Percentiles rank a stretch among this genome's conserved stretches.
Evolutionary conservation across 2,329 filamentous ascomycete species (phyloP).

Genomic region (Scopulariopsis brevicaulis): DNA sequence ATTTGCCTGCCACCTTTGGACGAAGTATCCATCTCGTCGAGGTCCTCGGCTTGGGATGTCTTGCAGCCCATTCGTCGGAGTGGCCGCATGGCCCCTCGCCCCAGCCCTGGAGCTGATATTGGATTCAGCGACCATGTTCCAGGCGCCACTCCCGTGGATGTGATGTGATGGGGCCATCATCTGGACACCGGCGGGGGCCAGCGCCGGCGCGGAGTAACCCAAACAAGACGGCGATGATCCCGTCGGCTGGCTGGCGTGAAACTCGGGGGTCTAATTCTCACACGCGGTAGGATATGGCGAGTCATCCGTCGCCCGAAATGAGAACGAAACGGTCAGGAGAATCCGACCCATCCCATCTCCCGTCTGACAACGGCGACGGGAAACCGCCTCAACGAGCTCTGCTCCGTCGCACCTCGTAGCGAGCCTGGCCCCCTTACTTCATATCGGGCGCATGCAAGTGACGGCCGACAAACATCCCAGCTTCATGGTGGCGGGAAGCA

Average conservation of each 20-base stretch:
- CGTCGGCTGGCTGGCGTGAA: neutral
- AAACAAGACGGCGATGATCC: neutral
- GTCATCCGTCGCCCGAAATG: neutral
- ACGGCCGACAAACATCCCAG: neutral
- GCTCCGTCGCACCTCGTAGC: neutral
- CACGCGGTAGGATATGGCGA: neutral
- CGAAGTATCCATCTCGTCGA: neutral
- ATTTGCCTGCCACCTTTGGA: neutral
- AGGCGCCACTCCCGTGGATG: neutral
- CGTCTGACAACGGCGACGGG: neutral
- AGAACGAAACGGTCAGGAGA: neutral
- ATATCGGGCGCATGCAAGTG: neutral
- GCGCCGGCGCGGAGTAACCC: neutral
- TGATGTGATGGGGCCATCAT: neutral
- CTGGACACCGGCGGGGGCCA: neutral
- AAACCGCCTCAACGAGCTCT: neutral
- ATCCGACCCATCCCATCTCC: neutral
- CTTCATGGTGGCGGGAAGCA: neutral
- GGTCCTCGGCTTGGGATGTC: neutral
- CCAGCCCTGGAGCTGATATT: neutral
- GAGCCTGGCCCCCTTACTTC: neutral
- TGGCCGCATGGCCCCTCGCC: neutral
- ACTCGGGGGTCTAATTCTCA: neutral
- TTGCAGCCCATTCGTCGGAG: neutral
- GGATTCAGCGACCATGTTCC: neutral